Percentiles rank a stretch among this genome's conserved stretches.
Evolutionary conservation across 148 eudicot genomes (phyloP).

Genomic region (Selenicereus undatus): DNA sequence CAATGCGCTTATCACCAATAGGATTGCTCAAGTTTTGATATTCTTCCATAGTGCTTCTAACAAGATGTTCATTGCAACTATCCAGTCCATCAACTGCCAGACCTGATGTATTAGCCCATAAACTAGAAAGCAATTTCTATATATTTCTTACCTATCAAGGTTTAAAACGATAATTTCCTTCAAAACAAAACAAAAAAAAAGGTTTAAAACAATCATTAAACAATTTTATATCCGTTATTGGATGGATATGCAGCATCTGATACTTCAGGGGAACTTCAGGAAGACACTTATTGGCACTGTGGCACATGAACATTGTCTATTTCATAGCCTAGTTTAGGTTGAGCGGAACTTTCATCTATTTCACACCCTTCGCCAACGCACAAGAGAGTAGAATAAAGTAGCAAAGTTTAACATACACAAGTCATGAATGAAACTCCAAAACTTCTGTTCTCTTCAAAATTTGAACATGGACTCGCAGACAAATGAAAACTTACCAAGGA

Average conservation of each 20-base stretch:
- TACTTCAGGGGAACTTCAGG: not conserved
- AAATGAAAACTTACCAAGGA: conserved; percentile 36
- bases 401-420: not conserved
- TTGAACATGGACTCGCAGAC: not conserved
- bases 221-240: not conserved
- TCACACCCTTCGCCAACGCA: not conserved
- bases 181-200: not conserved
- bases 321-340: not conserved
- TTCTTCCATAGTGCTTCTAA: conserved; percentile 37
- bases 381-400: not conserved
- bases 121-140: not conserved
- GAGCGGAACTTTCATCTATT: not conserved
- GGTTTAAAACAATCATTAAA: not conserved
- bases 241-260: not conserved
- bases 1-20: conserved; percentile 29
- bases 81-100: conserved; percentile 33
- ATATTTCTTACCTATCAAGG: not conserved
- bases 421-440: conserved; percentile 3
- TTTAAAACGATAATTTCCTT: not conserved
- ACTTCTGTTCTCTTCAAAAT: not conserved
- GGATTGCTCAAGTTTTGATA: conserved; percentile 39
- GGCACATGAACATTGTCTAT: not conserved
- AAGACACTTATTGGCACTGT: not conserved
- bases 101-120: conserved; percentile 4
- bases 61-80: conserved; percentile 45